A percentile compares a stretch with the other conserved stretches of the same genome.
Conservation (phyloP, 2,329 filamentous ascomycete genomes). For the Pseudocercospora ulei region DNA sequence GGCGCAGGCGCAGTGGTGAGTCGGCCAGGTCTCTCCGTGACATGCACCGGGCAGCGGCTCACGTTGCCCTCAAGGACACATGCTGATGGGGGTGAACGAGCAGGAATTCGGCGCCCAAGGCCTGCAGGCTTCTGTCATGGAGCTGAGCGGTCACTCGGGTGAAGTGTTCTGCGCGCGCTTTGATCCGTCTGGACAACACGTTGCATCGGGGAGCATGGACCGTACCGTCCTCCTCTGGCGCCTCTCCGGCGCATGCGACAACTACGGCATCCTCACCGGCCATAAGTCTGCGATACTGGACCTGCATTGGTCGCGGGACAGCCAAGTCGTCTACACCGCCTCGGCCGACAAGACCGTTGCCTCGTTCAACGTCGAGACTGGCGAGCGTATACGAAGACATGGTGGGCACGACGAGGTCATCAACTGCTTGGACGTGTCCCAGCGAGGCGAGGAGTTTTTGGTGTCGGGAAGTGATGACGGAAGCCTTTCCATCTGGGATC, state of each 20-base stretch:
- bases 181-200: conserved; percentile 74
- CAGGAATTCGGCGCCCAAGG: conserved; percentile 71
- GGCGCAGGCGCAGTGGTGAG: conserved; percentile 57
- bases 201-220: conserved; percentile 94
- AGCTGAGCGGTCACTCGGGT: conserved; percentile 66
- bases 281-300: conserved; percentile 88
- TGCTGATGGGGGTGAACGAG: conserved; percentile 23
- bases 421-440: conserved; percentile 80
- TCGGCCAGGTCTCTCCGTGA: no score
- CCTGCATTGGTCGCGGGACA: conserved; percentile 93
- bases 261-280: conserved; percentile 79
- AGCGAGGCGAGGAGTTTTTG: conserved; percentile 78
- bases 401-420: conserved; percentile 92
- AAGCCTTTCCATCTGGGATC: conserved; percentile 91
- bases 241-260: conserved; percentile 85
- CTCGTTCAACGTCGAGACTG: conserved; percentile 89
- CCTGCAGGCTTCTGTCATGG: conserved; percentile 86
- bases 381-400: conserved; percentile 83
- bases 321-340: conserved; percentile 77
- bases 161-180: conserved; percentile 90
- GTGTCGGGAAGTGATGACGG: conserved; percentile 91
- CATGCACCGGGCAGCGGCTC: no score
- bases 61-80: conserved; percentile 18
- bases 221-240: conserved; percentile 89
- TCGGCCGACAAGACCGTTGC: conserved; percentile 89